Evolutionary conservation across 768 basidiomycete genomes (phyloP), one percentile per base, ranked within the genome.

Genomic region (Tulasnella sp.): DNA sequence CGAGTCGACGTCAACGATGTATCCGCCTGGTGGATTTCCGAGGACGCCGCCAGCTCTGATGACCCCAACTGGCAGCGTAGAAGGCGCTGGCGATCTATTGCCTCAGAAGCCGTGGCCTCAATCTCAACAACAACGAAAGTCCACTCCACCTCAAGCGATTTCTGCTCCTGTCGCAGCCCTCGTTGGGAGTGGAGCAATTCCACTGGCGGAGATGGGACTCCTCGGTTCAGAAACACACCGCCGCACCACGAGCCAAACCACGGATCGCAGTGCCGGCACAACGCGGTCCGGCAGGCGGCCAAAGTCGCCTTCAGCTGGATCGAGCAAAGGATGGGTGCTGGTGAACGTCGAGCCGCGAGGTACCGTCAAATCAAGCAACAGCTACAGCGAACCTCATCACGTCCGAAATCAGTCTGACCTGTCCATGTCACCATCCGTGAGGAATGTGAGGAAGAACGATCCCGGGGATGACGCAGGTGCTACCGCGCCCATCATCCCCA

Each of bases 301-400:
- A 54, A 12, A 30, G 19, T 15, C 53, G 30, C 31, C 19, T 11
- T 11, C 45, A 2, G 56, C 10, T 5, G 11, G 9, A 3, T 22
- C 21, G 46, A 34, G 44, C 17, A 58, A 58, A 58, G 56, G 56
- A 2, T 58, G 56, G 56, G 56, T 58, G n/a, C 21, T 49, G 17
- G 56, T 58, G 9, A 58, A 58, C 48, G 48, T 58, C n/a, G 56
- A 58, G 29, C 56, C 56, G 7, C 34, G 34, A 38, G 7, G 7
- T 5, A 15, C 7, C 15, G 15, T 38, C 7, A 38, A 38, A 15
- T 7, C 34, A 5, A 38, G 34, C 34, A 38, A 38, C 34, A 38
- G 34, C 34, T 38, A 38, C 34, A 38, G 34, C 15, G 34, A 15
- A 7, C 34, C 5, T 15, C 34, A 38, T 38, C 34, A 38, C 15